These are phyloP conservation scores for Cercophora samala DNA, from an alignment of 495 filamentous ascomycete genomes.

Conservation along the genomic window DNA sequence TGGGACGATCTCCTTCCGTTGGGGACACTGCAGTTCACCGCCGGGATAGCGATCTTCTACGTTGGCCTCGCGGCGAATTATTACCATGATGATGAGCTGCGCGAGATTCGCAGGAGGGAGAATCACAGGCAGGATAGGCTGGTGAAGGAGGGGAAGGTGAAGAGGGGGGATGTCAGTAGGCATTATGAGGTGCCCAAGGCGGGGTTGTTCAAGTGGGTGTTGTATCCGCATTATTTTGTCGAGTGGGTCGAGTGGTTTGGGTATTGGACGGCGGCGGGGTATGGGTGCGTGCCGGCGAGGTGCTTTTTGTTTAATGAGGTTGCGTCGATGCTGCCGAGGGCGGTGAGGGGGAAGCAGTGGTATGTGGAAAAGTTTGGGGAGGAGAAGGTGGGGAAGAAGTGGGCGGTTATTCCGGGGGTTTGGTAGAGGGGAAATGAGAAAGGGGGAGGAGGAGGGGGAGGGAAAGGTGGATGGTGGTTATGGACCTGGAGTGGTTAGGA, in stretches of 20 bases:
- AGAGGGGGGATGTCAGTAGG: slow-evolving; percentile 57
- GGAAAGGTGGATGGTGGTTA: neutral
- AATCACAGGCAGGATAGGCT: slow-evolving; percentile 43
- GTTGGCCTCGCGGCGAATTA: slow-evolving; percentile 77
- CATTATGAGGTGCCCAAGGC: slow-evolving; percentile 83
- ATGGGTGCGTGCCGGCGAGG: slow-evolving; percentile 67
- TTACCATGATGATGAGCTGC: slow-evolving; percentile 72
- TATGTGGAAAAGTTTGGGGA: slow-evolving; percentile 84
- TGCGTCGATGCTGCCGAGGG: slow-evolving; percentile 84
- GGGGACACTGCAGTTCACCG: slow-evolving; percentile 39
- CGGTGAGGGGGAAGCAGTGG: slow-evolving; percentile 78
- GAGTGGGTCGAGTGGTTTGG: slow-evolving; percentile 97
- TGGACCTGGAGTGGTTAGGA: too few species aligned
- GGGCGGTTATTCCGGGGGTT: slow-evolving; percentile 79
- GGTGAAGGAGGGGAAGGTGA: slow-evolving; percentile 38
- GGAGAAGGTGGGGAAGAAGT: slow-evolving; percentile 68
- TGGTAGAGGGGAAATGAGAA: slow-evolving; percentile 35
- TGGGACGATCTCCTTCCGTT: slow-evolving; percentile 48
- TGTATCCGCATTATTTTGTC: slow-evolving; percentile 89
- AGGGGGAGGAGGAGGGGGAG: neutral
- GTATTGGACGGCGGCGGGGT: slow-evolving; percentile 67
- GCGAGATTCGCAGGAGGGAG: slow-evolving; percentile 68
- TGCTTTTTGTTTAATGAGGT: slow-evolving; percentile 84
- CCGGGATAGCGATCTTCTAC: slow-evolving; percentile 50
- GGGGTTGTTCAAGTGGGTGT: slow-evolving; percentile 75